Base-by-base conservation (phyloP, 768 basidiomycete genomes). In the Lanmaoa rubissima region DNA sequence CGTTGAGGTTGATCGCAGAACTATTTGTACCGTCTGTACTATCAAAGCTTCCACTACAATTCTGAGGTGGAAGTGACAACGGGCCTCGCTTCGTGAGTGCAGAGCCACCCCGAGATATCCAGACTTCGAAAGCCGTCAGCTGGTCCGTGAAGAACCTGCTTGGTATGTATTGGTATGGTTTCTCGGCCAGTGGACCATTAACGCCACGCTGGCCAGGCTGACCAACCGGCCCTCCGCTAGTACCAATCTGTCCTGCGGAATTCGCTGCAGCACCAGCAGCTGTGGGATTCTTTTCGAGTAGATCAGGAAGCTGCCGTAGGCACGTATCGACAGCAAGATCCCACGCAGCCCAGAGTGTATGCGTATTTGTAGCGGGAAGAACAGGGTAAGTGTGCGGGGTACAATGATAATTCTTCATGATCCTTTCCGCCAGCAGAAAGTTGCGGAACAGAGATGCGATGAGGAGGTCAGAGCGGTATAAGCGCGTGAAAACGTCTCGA, bases 351-450 rank as follows among this genome's bases (percentile, higher is more conserved):
- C 97, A 99, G 13, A 99, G 78, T 2, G 89, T 85, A 67, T 99
- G 97, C 5, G 95, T 97, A 67, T 98, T 95, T n/a, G 96, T 98
- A 10, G 94, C 79, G 4, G 96, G 94, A 14, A 99, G 84, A 6
- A 90, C 82, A 10, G 97, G 97, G 58, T 86, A 87, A 0, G 94
- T 96, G 62, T 95, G 89, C 0, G 97, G 97, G 8, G 94, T 98
- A 70, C 97, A 98, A 65, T 95, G 88, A 70, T 98, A 96, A 61
- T 93, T 88, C 65, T 95, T 93, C 95, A 98, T 97, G 61, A 99
- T 93, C 21, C 97, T 83, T 71, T 98, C 95, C 13, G 97, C 97
- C 46, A 98, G 82, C 8, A 99, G 84, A 77, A 97, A 99, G 64
- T 98, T 98, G 31, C 97, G 86, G 78, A 98, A 99, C 3, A 99